Evolutionary conservation across 768 basidiomycete species (phyloP), one percentile per base, ranked within the genome.

Genomic region (Ramaria sp.): DNA sequence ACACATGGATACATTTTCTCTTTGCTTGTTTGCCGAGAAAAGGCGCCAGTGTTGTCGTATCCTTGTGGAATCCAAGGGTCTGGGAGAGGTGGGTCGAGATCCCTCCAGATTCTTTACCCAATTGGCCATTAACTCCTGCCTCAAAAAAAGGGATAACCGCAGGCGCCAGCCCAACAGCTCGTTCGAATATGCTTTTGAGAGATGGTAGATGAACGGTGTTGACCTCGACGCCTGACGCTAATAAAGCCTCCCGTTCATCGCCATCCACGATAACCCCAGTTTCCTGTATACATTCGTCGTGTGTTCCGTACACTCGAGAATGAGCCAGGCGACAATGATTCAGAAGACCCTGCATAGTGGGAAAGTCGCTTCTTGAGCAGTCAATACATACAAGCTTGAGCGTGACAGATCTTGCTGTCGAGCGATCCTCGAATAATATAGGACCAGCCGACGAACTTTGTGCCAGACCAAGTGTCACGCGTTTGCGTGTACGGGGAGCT

Each of bases 251-350:
- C 20, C 70, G 62, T 30, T 66, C 68, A 3, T 71, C 66, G 0
- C 60, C 48, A 12, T 66, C 56, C 15, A 74, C 64, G 9, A 67
- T 62, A 22, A 70, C 61, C 7, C 74, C 76, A 34, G 73, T 76
- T 37, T 66, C 68, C 48, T 68, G 67, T 22, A 79, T 72, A 54
- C 77, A 78, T 28, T 75, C 71, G 42, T 79, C 78, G 56, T 78
- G 76, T 30, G 70, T 76, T 16, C 73, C 70, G 64, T 70, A 78
- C 54, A 77, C 72, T 38, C 73, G 63, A 13, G 68, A 64, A 56
- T 78, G 76, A 8, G 71, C 65, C n/a, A 78, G 62, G 16, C 78
- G 74, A 38, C 72, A 75, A 59, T 78, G 76, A 49, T 78, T 78
- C 27, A 79, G 64, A 37, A 78, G 66, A 12, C 76, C 76, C 56